phyloP scores from a whole-genome alignment of 208 protist species.

The Zelonia costaricensis region DNA sequence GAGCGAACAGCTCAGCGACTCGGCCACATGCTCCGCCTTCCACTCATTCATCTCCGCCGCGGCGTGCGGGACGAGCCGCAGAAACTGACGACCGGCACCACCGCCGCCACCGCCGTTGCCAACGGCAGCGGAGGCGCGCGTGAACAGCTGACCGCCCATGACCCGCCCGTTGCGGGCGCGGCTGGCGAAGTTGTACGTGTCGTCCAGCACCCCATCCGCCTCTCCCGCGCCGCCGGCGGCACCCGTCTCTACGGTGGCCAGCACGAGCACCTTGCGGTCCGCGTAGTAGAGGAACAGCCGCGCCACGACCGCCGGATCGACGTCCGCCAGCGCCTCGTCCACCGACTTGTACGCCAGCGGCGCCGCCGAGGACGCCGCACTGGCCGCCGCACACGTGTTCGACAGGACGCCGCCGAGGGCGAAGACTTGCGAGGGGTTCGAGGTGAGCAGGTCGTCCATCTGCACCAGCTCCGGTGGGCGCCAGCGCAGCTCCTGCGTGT shows the following conservation, averaged over 20 bases:
- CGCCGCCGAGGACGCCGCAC: neutral
- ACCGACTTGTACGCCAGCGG: slow-evolving; percentile 12
- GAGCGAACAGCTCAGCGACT: slow-evolving; percentile 21
- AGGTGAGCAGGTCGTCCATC: slow-evolving; percentile 29
- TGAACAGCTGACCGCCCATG: slow-evolving; percentile 2
- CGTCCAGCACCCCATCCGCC: slow-evolving; percentile 11
- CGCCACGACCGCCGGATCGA: slow-evolving; percentile 27
- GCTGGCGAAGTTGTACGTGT: slow-evolving; percentile 23
- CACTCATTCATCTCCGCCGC: slow-evolving; percentile 38
- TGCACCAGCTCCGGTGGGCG: slow-evolving; percentile 31
- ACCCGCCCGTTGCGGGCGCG: slow-evolving; percentile 8
- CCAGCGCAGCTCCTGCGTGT: slow-evolving; percentile 34
- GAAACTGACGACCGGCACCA: slow-evolving; percentile 9
- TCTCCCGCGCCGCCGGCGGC: slow-evolving; percentile 5
- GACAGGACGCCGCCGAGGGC: slow-evolving; percentile 25
- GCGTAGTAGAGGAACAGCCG: slow-evolving; percentile 53
- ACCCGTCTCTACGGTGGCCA: slow-evolving; percentile 35
- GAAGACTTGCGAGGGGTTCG: slow-evolving; percentile 43
- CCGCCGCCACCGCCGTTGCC: neutral
- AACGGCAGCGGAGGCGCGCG: neutral
- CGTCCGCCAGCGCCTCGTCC: slow-evolving; percentile 19
- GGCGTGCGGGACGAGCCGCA: slow-evolving; percentile 40
- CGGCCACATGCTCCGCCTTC: slow-evolving; percentile 21
- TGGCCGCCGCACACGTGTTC: neutral
- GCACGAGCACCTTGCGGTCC: slow-evolving; percentile 39